Evolutionary conservation across 2,329 filamentous ascomycete species (phyloP), one percentile per base, ranked within the genome.

Genomic region (Thielaviopsis punctulata): DNA sequence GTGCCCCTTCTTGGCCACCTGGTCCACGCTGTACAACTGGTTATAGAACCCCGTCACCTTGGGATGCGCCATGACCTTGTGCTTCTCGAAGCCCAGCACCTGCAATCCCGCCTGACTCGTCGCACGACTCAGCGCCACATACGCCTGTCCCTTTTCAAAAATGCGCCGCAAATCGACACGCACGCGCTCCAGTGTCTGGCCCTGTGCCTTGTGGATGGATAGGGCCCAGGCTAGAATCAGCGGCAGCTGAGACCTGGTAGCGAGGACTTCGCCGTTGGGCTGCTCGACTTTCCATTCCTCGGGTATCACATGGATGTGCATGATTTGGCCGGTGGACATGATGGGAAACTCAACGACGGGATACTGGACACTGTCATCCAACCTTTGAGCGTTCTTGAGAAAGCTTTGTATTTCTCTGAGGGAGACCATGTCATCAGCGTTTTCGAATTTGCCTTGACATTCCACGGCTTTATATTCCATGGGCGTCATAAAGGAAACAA

Each of bases 101-200:
- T 95, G 87, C 19, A 98, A 69, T 1, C 92, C 92, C 18, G 79
- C 75, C 68, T 95, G 88, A 54, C 76, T 85, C 1, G 87, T 94
- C 13, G 92, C 92, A 66, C 92, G 85, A 70, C 86, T 94, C 13
- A 98, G 77, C 49, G 92, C 92, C 49, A 98, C 92, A 62, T 98
- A 98, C 5, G 92, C 92, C 65, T 98, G 92, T 0, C 92, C 92
- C 65, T 95, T 95, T 64, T 98, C 92, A 60, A 98, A 98, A 1
- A 95, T 86, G 56, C 79, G 84, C 25, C 87, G 85, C 0, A 98
- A 73, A 63, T 98, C 88, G 23, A 98, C 92, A 62, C 94, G 94
- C 55, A 98, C 92, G 49, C 90, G 76, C 62, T 94, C 88, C 23
- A 95, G 70, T 1, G 90, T 96, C 65, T 96, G 90, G 1, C 90